Evolutionary conservation across 1,139 yeast species (phyloP).

Genomic region (Kodamaea arcana): DNA sequence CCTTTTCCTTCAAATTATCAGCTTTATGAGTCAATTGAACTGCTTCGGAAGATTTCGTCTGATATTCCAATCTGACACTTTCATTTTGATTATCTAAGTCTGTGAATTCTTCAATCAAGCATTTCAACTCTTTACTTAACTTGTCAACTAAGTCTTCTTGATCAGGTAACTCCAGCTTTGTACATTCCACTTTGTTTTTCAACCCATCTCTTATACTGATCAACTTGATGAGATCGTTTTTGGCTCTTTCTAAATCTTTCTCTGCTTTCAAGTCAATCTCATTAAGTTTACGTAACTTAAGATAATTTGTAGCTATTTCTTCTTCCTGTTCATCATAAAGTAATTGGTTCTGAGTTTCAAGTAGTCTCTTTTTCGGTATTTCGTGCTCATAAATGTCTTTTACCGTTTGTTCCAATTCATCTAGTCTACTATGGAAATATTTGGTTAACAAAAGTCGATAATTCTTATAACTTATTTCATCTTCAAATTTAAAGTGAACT

Average conservation of each 20-base stretch:
- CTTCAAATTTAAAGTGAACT: not conserved
- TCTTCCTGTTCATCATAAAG: slow-evolving; percentile 48
- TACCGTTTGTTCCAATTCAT: slow-evolving; percentile 26
- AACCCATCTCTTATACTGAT: slow-evolving; percentile 17
- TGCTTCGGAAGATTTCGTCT: slow-evolving; percentile 50
- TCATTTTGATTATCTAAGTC: slow-evolving; percentile 35
- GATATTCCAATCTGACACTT: slow-evolving; percentile 45
- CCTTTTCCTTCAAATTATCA: slow-evolving; percentile 23
- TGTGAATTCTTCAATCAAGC: slow-evolving; percentile 23
- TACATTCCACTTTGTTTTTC: slow-evolving; percentile 14
- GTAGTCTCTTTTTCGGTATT: slow-evolving; percentile 30
- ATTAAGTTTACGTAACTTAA: slow-evolving; percentile 43
- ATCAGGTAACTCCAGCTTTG: slow-evolving; percentile 16
- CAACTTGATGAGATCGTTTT: slow-evolving; percentile 23
- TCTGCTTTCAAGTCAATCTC: slow-evolving; percentile 47
- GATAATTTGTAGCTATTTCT: slow-evolving; percentile 45
- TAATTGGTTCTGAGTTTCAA: slow-evolving; percentile 49
- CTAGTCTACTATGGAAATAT: slow-evolving; percentile 33
- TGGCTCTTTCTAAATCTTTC: slow-evolving; percentile 44
- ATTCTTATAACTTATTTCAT: slow-evolving; percentile 30
- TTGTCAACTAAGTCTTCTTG: slow-evolving; percentile 28
- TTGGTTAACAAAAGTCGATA: slow-evolving; percentile 37
- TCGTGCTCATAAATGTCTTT: slow-evolving; percentile 9
- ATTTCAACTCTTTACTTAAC: slow-evolving; percentile 26
- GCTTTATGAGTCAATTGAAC: slow-evolving; percentile 43